Evolutionary conservation across 306 rosid species (phyloP), one percentile per base, ranked within the genome.

Genomic region (Dalbergia cochinchinensis): DNA sequence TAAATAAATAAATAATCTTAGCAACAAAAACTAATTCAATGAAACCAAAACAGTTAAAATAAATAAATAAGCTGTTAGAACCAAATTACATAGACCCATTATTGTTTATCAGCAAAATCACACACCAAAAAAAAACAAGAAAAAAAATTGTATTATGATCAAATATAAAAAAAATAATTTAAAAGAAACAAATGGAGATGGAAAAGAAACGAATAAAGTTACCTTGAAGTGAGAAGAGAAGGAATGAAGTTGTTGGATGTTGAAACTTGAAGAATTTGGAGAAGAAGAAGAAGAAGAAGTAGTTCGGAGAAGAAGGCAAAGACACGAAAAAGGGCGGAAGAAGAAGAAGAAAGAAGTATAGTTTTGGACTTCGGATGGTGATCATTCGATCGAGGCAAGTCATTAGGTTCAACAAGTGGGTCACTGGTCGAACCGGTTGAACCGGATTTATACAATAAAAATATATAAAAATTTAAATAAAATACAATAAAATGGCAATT

Each of bases 161-260:
- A 19, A 55, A 19, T 26, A 48, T 11, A 3, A 12, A 31, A 18
- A 33, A 14, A 15, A 42, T 42, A 26, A 26, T 48, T 15, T 0
- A 26, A 26, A 26, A 26, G 31, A 2, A 26, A 26, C 31, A 26
- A 26, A 26, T 26, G 31, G 31, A 26, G 31, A 26, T 26, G 31
- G 31, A 67, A 65, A 33, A 35, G 59, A 80, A 73, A 76, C 53
- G 45, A 63, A 78, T 39, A 18, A 76, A 81, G 68, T 75, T 65
- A 92, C 97, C 91, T 88, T 84, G 77, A 61, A 79, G 71, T 81
- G 65, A 84, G 74, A 51, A 71, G 71, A 64, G 8, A 75, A 48
- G 71, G 75, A 74, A 74, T 48, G 62, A 59, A 59, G 76, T 5
- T 34, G 59, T 18, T 16, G 39, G 61, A 44, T 69, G 41, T 47